Conservation (phyloP, 2,329 filamentous ascomycete species). For the Calonectria montana region DNA sequence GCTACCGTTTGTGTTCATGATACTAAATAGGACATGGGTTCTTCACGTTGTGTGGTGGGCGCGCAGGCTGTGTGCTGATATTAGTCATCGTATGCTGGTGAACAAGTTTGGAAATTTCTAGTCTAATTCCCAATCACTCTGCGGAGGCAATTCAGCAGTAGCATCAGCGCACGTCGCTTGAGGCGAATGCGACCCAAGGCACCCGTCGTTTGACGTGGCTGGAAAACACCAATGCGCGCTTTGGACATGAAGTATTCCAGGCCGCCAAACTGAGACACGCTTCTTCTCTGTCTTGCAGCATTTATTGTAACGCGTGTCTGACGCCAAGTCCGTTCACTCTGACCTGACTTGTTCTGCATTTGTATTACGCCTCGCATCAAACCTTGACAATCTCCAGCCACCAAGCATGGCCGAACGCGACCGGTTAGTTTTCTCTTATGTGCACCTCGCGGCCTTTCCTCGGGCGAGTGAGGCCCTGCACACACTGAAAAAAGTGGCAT, state of each 20-base stretch:
- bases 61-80: not conserved
- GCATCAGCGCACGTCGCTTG: slow-evolving; percentile 19
- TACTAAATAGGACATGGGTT: not conserved
- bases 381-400: not conserved
- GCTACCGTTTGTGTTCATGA: not conserved
- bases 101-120: slow-evolving; percentile 38
- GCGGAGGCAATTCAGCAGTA: slow-evolving; percentile 8
- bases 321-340: not conserved
- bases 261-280: not conserved
- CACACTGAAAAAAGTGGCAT: slow-evolving; percentile 83
- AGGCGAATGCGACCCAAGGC: slow-evolving; percentile 33
- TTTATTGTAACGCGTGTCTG: not conserved
- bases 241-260: not conserved
- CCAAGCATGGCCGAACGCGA: slow-evolving; percentile 48
- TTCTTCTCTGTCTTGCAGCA: not conserved
- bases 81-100: slow-evolving; percentile 35
- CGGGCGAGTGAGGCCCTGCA: slow-evolving; percentile 64
- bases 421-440: slow-evolving; percentile 59
- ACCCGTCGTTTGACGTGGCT: slow-evolving; percentile 40
- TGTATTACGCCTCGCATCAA: slow-evolving; percentile 13
- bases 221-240: not conserved
- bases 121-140: slow-evolving; percentile 27
- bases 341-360: slow-evolving; percentile 19
- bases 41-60: too few relatives aligned
- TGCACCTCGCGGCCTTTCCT: slow-evolving; percentile 60